These are phyloP conservation scores for Paraglomus brasilianum DNA, from an alignment of 192 early-diverging fungal genomes.

Conservation along the genomic window DNA sequence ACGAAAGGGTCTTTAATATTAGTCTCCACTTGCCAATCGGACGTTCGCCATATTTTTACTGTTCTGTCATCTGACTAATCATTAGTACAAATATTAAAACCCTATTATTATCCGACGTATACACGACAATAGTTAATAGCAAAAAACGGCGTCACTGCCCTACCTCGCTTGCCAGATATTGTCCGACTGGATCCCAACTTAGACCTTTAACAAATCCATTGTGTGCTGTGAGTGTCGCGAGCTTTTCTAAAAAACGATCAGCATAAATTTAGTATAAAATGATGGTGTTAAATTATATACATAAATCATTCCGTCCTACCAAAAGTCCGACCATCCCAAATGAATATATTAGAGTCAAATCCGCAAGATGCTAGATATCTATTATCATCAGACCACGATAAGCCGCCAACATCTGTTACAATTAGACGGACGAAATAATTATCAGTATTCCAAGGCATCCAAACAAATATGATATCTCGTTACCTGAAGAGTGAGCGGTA, in stretches of 20 bases:
- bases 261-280: not conserved
- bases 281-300: not conserved
- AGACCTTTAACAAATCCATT: conserved; percentile 94
- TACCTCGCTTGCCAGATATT: conserved; percentile 89
- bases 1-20: conserved; percentile 71
- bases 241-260: conserved; percentile 40
- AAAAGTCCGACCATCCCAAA: conserved; percentile 87
- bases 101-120: not conserved
- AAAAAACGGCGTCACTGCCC: not conserved
- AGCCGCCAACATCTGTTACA: conserved; percentile 77
- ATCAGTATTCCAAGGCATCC: not conserved
- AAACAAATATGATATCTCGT: conserved; percentile 6
- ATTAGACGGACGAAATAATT: not conserved
- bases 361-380: conserved; percentile 87
- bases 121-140: not conserved
- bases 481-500: conserved; percentile 79
- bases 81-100: not conserved
- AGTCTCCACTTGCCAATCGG: conserved; percentile 82
- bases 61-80: conserved; percentile 85
- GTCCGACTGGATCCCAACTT: conserved; percentile 93
- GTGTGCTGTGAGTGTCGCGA: conserved; percentile 69
- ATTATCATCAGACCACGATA: conserved; percentile 90
- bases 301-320: conserved; percentile 40
- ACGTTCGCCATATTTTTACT: conserved; percentile 81
- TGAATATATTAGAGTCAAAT: conserved; percentile 75